Evolutionary conservation across 441 rosid genomes (phyloP), one percentile per base, ranked within the genome.

Genomic region (Flueggea neowawraea): DNA sequence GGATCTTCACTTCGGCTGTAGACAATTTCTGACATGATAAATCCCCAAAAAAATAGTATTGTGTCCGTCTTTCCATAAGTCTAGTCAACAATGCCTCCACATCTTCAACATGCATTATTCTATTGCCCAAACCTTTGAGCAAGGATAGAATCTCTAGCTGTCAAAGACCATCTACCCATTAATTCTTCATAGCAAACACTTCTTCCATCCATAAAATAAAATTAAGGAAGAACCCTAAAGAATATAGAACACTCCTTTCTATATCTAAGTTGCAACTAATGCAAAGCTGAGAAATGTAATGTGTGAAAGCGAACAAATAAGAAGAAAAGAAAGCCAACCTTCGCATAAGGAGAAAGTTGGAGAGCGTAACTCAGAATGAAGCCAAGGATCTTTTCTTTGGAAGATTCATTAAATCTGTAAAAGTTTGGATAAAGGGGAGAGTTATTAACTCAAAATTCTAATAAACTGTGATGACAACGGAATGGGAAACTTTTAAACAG

Each of bases 71-170:
- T 69, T 84, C 73, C 70, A 92, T 73, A 70, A 95, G 96, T 31
- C 69, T 71, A 67, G 87, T 74, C 79, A 96, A 72, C 70, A 81
- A 73, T 39, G 78, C 70, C 69, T 81, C 83, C 22, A 84, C 89
- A 77, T 79, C 89, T 73, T 83, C 80, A 70, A 75, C 74, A 67
- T 53, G 69, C 66, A 93, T 65, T 64, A 96, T 65, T 36, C 67
- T 60, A 70, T 58, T 64, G 58, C 99, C 99, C 71, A 89, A 64
- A 66, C 95, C 91, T 90, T 84, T 87, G 66, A 96, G 82, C 79
- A 85, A 79, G 50, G 95, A 84, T 33, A 93, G 67, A 59, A 93
- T 76, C 74, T 77, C 79, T 52, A 89, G 81, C 99, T 96, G 99
- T 81, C 72, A 73, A 57, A 66, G 50, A 56, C 17, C 73, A 31